Percentiles rank a stretch among this genome's conserved stretches.
Conservation (phyloP, 2,329 filamentous ascomycete genomes). For the Myriosclerotinia duriaeana region DNA sequence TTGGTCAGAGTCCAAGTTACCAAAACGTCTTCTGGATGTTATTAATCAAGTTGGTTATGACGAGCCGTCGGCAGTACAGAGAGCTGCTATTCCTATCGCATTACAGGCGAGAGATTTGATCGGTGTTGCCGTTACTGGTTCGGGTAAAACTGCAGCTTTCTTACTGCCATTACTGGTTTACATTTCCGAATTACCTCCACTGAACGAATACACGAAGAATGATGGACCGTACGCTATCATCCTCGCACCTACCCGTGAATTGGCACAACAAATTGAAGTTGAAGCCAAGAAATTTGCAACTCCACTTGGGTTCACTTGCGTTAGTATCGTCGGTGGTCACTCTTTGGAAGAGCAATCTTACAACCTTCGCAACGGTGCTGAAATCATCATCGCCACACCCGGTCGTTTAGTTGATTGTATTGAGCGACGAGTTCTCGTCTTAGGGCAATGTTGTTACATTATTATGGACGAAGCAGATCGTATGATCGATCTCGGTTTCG, state of each 20-base stretch:
- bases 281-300: slow-evolving; percentile 91
- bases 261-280: slow-evolving; percentile 95
- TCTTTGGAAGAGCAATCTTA: slow-evolving; percentile 91
- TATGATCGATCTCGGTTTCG: slow-evolving; percentile 98
- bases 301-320: slow-evolving; percentile 88
- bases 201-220: slow-evolving; percentile 83
- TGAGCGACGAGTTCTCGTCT: slow-evolving; percentile 84
- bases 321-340: slow-evolving; percentile 97
- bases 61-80: slow-evolving; percentile 87
- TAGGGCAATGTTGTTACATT: slow-evolving; percentile 95
- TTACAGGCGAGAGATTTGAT: slow-evolving; percentile 93
- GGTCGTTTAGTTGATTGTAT: slow-evolving; percentile 97
- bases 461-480: slow-evolving; percentile 99
- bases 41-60: slow-evolving; percentile 84
- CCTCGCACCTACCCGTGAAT: slow-evolving; percentile 90
- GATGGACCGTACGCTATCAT: slow-evolving; percentile 98
- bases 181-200: slow-evolving; percentile 82
- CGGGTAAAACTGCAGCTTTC: slow-evolving; percentile 96
- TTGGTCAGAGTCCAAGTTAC: slow-evolving; percentile 83
- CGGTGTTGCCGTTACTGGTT: slow-evolving; percentile 95
- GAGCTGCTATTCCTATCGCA: slow-evolving; percentile 93
- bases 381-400: slow-evolving; percentile 98
- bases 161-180: slow-evolving; percentile 89
- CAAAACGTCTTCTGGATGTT: slow-evolving; percentile 74
- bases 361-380: slow-evolving; percentile 84